phyloP scores from a whole-genome alignment of 176 grass and related monocot genomes.

The Rhipidocladum racemiflorum region DNA sequence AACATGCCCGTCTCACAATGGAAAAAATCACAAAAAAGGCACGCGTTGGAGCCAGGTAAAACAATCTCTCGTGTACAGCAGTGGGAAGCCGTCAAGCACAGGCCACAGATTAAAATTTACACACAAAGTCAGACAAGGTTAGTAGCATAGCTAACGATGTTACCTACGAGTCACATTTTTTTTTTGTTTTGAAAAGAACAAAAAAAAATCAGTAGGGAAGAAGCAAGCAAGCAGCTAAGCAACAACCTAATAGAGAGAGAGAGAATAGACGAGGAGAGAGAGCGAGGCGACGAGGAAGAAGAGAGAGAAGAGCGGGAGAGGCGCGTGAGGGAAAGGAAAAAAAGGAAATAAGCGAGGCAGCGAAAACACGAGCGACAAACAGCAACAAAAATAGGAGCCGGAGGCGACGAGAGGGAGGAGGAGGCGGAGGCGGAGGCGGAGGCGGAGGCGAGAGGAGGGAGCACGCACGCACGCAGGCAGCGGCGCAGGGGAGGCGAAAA shows the following conservation, averaged over 20 bases:
- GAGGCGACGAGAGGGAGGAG: constrained; percentile 40
- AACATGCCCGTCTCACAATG: background rate
- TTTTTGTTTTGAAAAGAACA: background rate
- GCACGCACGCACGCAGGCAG: background rate
- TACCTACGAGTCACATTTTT: background rate
- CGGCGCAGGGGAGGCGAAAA: background rate
- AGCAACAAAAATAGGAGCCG: constrained; percentile 53
- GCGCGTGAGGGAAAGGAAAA: constrained; percentile 30
- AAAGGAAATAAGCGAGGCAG: constrained; percentile 33
- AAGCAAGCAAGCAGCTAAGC: constrained; percentile 17
- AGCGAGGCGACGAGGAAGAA: constrained; percentile 24
- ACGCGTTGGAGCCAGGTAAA: background rate
- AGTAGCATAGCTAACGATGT: constrained; percentile 26
- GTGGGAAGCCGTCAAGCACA: background rate
- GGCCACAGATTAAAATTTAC: constrained; percentile 19
- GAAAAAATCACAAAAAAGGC: background rate
- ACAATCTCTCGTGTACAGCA: background rate
- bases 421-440: constrained; percentile 8
- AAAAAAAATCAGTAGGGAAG: constrained; percentile 26
- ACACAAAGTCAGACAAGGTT: constrained; percentile 28
- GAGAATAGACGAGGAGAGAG: background rate
- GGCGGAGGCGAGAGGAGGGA: background rate
- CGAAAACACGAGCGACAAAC: constrained; percentile 43
- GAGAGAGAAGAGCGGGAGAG: background rate
- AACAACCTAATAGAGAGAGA: constrained; percentile 21